phyloP scores from a whole-genome alignment of 2,329 filamentous ascomycete genomes.

The Trichophaea hybrida region DNA sequence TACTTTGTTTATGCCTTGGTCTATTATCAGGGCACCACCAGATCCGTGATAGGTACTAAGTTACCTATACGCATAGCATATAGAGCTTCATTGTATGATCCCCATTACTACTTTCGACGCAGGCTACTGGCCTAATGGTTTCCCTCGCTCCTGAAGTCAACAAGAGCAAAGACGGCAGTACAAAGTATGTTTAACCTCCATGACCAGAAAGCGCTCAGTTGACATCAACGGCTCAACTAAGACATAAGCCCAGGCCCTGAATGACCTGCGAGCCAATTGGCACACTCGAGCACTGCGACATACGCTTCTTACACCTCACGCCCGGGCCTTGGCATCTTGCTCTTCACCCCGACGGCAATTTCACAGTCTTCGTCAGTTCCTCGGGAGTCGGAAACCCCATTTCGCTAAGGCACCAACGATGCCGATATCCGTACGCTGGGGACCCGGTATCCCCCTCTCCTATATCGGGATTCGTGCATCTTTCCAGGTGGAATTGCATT shows the following conservation, averaged over 20 bases:
- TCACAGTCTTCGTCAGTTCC: conserved; percentile 49
- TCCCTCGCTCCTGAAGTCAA: conserved; percentile 59
- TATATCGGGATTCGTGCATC: too few relatives aligned
- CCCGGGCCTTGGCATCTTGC: conserved; percentile 42
- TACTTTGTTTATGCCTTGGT: conserved; percentile 57
- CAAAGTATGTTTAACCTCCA: conserved; percentile 30
- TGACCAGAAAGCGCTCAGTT: conserved; percentile 31
- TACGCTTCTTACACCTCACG: conserved; percentile 53
- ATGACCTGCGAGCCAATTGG: background rate
- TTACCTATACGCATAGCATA: too few relatives aligned
- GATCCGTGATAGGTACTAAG: conserved; percentile 51
- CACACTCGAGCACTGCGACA: conserved; percentile 41
- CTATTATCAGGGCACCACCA: conserved; percentile 66
- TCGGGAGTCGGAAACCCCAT: conserved; percentile 50
- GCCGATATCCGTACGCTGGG: background rate
- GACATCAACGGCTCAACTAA: conserved; percentile 10
- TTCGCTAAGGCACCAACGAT: background rate
- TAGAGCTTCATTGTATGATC: conserved; percentile 60
- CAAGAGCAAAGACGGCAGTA: conserved; percentile 47
- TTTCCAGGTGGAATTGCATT: too few relatives aligned
- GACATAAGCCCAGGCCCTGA: background rate
- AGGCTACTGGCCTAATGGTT: conserved; percentile 61
- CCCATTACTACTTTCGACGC: conserved; percentile 56
- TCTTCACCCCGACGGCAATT: conserved; percentile 46
- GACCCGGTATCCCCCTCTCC: too few relatives aligned